Conservation (phyloP, 2,329 filamentous ascomycete genomes). For the Akanthomyces uredinophilus region DNA sequence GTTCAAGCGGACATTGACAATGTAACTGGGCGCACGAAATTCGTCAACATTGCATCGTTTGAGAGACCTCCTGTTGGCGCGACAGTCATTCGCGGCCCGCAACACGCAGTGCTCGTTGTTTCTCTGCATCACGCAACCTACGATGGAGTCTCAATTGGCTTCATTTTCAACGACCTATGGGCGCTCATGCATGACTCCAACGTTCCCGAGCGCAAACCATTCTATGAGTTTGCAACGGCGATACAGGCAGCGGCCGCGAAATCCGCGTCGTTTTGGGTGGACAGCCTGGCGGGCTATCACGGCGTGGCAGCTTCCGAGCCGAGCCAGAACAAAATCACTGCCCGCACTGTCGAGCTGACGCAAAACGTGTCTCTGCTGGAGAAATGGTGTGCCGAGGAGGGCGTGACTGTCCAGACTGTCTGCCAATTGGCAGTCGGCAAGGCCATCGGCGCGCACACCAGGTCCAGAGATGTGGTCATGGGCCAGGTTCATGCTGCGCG, state of each 20-base stretch:
- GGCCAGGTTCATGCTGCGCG: conserved; percentile 1
- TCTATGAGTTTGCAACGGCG: background rate
- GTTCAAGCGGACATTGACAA: background rate
- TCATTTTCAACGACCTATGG: background rate
- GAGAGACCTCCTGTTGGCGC: background rate
- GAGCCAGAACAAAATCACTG: background rate
- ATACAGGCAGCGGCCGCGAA: background rate
- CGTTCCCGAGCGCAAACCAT: background rate
- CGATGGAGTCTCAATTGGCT: background rate
- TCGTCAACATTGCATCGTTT: background rate
- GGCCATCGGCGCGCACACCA: background rate
- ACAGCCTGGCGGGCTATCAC: background rate
- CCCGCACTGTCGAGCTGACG: background rate
- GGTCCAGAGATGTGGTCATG: background rate
- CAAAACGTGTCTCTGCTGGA: background rate
- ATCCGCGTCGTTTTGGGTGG: background rate
- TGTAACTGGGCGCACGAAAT: background rate
- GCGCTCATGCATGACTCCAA: background rate
- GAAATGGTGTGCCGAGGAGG: background rate
- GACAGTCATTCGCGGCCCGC: background rate
- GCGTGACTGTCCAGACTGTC: background rate
- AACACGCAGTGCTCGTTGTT: background rate
- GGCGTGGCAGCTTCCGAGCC: background rate
- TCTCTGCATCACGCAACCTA: conserved; percentile 1
- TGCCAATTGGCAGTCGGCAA: conserved; percentile 1